A percentile compares a stretch with the other conserved stretches of the same genome.
Conservation (phyloP, 352 stramenopile genomes). For the Pythium grandisporangium region DNA sequence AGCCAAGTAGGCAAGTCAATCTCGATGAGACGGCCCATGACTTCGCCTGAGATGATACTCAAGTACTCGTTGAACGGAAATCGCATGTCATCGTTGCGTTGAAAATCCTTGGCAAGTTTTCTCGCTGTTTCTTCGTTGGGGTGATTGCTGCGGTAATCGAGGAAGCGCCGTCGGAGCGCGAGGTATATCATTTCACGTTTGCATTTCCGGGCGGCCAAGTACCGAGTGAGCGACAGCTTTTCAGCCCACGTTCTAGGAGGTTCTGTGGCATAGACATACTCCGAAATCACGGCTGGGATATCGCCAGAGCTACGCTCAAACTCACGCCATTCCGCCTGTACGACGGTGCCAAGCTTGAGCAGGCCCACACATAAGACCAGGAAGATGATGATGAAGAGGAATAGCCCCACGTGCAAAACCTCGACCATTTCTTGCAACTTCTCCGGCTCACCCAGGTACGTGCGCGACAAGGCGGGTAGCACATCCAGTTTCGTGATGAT, state of each 20-base stretch:
- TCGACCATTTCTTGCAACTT: constrained; percentile 71
- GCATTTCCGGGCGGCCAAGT: constrained; percentile 20
- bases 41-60: constrained; percentile 63
- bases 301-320: constrained; percentile 52
- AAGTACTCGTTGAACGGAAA: constrained; percentile 80
- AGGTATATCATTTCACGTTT: constrained; percentile 59
- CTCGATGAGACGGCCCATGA: constrained; percentile 62
- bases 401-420: constrained; percentile 70
- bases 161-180: constrained; percentile 46
- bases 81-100: constrained; percentile 31
- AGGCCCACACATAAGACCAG: constrained; percentile 52
- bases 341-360: constrained; percentile 48
- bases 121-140: constrained; percentile 28
- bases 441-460: constrained; percentile 24
- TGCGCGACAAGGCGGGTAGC: constrained; percentile 28
- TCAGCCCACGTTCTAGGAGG: constrained; percentile 23
- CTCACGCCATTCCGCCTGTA: constrained; percentile 62
- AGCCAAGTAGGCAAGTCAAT: constrained; percentile 68
- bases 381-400: constrained; percentile 79
- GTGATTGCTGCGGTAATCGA: constrained; percentile 68
- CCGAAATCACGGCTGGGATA: constrained; percentile 42
- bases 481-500: constrained; percentile 58
- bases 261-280: constrained; percentile 48
- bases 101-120: constrained; percentile 49
- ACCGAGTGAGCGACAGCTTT: constrained; percentile 20